Base-by-base conservation (phyloP, 1,139 yeast genomes). In the Casaregolazyma suthepensis region DNA sequence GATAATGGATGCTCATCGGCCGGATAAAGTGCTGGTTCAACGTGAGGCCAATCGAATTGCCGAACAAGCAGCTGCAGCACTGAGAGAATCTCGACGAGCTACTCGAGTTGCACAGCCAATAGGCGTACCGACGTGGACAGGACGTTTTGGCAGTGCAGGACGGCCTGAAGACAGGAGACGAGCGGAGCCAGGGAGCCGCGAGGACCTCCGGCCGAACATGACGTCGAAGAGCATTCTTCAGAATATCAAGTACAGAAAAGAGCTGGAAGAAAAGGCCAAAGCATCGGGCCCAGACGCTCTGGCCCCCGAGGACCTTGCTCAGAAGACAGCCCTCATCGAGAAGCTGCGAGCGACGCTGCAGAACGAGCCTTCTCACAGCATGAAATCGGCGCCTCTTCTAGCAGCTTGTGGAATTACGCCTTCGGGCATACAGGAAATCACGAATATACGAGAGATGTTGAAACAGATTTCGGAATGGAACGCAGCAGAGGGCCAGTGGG, bases 101-200 rank as follows among this genome's bases (percentile, higher is more conserved):
- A 81, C 96, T 0, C 76, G 88, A 52, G 77, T 75, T 56, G 81
- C 82, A 22, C 80, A 79, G 37, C 40, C 40, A 5, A 75, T 90
- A 29, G 96, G 96, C 3, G 83, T 87, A 0, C 98, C 97, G 0
- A 93, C 99, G 0, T 93, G 97, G 96, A 93, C 99, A 0, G 99
- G 99, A 0, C 80, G 80, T 61, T 89, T 85, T 73, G 99, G 99
- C 0, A 69, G 74, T 20, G 96, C 96, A 0, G 96, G 96, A 54
- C 76, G 68, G 68, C 70, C 50, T 10, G 49, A 37, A 5, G 19
- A n/a, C 12, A n/a, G 45, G 31, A 17, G 45, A 10, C 45, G 44
- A 19, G 62, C 59, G 49, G 61, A 56, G n/a, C 13, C 38, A 18
- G 37, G 43, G 3, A 26, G 38, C 10, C 26, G 48, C 2, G 44